Evolutionary conservation across 108 stramenopile species (phyloP).

Genomic region (Poteriospumella lacustris): DNA sequence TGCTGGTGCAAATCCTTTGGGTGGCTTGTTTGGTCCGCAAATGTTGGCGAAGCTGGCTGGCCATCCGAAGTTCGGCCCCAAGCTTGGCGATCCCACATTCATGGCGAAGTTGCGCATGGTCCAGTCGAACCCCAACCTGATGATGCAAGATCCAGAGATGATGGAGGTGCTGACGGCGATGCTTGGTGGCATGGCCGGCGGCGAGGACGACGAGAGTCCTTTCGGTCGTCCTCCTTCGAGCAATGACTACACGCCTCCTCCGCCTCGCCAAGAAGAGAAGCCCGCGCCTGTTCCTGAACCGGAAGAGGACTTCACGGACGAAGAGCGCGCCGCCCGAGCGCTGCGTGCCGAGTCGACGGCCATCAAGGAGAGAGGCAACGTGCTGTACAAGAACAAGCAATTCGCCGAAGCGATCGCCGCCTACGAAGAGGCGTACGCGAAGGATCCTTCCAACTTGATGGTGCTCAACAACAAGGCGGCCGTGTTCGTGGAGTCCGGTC

Average conservation of each 20-base stretch:
- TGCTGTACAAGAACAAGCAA: conserved; percentile 81
- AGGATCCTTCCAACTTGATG: conserved; percentile 90
- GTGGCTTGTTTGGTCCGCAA: conserved; percentile 71
- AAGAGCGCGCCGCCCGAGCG: conserved; percentile 46
- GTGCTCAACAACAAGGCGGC: conserved; percentile 91
- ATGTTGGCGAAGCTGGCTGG: conserved; percentile 77
- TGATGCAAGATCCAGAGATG: conserved; percentile 77
- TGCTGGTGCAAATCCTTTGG: conserved; percentile 41
- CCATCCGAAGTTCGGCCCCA: conserved; percentile 78
- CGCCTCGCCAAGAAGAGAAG: background rate
- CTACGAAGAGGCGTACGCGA: conserved; percentile 91
- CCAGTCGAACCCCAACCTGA: conserved; percentile 73
- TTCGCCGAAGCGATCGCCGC: conserved; percentile 89
- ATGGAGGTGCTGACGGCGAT: conserved; percentile 76
- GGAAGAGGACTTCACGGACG: conserved; percentile 35
- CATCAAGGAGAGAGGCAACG: conserved; percentile 84
- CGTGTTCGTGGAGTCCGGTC: conserved; percentile 81
- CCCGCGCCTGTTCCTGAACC: conserved; percentile 29
- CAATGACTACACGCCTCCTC: background rate
- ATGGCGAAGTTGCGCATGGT: conserved; percentile 79
- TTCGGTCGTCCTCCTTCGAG: conserved; percentile 6
- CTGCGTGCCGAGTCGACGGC: conserved; percentile 59
- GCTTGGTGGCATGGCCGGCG: conserved; percentile 53
- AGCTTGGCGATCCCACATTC: conserved; percentile 80
- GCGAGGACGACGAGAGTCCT: conserved; percentile 39